Base-by-base conservation (phyloP, 257 asterid species). In the Lantana camara region DNA sequence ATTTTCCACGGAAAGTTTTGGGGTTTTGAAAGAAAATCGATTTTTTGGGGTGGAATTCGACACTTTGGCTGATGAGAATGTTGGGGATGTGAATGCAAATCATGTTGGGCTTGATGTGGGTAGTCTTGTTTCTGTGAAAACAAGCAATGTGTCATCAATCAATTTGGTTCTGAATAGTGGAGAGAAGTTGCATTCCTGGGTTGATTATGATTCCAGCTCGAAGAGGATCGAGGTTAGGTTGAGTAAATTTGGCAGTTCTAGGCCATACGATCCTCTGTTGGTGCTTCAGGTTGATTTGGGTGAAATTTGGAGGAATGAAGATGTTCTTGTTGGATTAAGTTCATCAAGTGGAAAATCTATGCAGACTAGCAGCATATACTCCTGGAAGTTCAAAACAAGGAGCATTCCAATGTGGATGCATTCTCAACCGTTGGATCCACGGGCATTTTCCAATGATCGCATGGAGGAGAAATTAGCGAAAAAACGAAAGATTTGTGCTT, bases 191-290 rank as follows among this genome's bases (percentile, higher is more conserved):
- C 95, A 70, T 60, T 80, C 95, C 3, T 85, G 97, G 96, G 71
- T 85, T 48, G 95, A 85, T 82, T 90, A 87, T 9, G 96, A 87
- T 64, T 80, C 91, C 40, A 85, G 88, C 73, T 87, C 92, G 5
- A 90, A 87, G 63, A 78, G 75, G 66, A 40, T 90, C 21, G 97
- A 90, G 77, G 82, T 90, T 73, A 68, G 96, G 64, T 65, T 90
- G 68, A 68, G 75, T 63, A 71, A 70, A 47, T 82, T 54, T 34
- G 90, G 90, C 19, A 44, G 34, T 38, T 50, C 72, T 37, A 76
- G 82, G 79, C 97, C 95, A 0, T 82, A 83, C 29, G 60, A 46
- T 66, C 96, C 96, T 17, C 54, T 83, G 80, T 61, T 90, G 63
- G 94, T 79, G 29, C 63, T 72, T 72, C 72, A 50, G 54, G 56